These are phyloP conservation scores for Trifolium fragiferum DNA, from an alignment of 306 rosid species.

Conservation along the genomic window DNA sequence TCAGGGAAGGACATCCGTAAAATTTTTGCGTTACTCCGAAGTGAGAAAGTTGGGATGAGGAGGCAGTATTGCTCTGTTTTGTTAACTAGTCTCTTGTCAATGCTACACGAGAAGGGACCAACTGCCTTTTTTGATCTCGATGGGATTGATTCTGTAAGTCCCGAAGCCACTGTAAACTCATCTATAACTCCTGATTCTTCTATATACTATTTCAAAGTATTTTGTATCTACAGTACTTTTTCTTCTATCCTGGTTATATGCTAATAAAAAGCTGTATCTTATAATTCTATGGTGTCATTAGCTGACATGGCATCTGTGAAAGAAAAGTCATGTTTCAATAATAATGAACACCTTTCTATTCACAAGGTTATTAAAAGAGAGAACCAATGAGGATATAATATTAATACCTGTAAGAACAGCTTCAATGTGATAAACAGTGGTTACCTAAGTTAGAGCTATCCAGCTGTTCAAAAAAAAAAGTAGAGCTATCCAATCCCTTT, in stretches of 20 bases:
- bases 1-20: conserved; percentile 98
- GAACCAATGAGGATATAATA: conserved; percentile 19
- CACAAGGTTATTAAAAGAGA: background rate
- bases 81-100: conserved; percentile 80
- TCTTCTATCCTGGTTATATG: conserved; percentile 10
- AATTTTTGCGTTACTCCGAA: conserved; percentile 88
- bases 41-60: conserved; percentile 82
- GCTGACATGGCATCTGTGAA: conserved; percentile 32
- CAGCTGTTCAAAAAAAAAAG: too few species aligned
- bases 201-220: conserved; percentile 14
- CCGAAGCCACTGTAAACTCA: conserved; percentile 33
- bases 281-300: conserved; percentile 13
- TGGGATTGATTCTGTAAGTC: conserved; percentile 88
- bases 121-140: conserved; percentile 93
- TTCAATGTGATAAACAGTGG: background rate
- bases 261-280: background rate
- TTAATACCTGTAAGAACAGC: background rate
- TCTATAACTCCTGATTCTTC: conserved; percentile 15
- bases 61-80: conserved; percentile 83
- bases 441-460: conserved; percentile 18
- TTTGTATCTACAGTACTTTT: conserved; percentile 1
- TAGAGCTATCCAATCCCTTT: conserved; percentile 17
- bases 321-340: conserved; percentile 28
- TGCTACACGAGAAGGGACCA: conserved; percentile 96
- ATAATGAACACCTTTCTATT: conserved; percentile 25